These are phyloP conservation scores for Apiospora aurea DNA, from an alignment of 2,329 filamentous ascomycete species.

Conservation along the genomic window DNA sequence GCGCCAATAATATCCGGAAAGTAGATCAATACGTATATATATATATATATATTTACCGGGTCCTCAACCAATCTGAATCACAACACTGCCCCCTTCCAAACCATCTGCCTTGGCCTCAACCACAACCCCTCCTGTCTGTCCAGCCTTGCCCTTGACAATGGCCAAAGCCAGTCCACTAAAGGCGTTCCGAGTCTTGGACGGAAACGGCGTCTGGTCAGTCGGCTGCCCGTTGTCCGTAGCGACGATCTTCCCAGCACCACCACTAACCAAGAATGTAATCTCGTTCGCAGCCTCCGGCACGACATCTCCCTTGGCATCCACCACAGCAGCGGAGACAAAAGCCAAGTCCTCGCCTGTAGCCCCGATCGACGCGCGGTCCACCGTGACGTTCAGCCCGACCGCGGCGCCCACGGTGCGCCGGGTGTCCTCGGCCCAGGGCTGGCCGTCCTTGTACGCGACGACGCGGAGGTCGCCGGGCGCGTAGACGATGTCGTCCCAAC, in stretches of 20 bases:
- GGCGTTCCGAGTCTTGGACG: constrained; percentile 47
- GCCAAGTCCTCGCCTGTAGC: constrained; percentile 54
- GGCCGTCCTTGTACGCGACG: constrained; percentile 55
- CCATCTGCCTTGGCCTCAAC: constrained; percentile 27
- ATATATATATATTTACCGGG: too few species aligned
- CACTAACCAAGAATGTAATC: constrained; percentile 52
- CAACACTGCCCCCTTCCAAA: not conserved
- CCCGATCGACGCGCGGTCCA: constrained; percentile 48
- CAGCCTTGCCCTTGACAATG: constrained; percentile 44
- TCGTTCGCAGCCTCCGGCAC: constrained; percentile 51
- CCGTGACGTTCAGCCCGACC: constrained; percentile 45
- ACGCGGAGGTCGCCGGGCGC: constrained; percentile 55
- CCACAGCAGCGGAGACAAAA: constrained; percentile 53
- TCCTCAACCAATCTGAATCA: constrained; percentile 3
- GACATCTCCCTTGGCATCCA: constrained; percentile 50
- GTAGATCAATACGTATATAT: not conserved
- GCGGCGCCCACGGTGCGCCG: constrained; percentile 51
- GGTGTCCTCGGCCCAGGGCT: constrained; percentile 52
- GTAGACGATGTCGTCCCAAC: constrained; percentile 60
- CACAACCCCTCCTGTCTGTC: constrained; percentile 35
- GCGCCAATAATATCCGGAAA: too few species aligned
- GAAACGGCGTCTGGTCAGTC: constrained; percentile 52
- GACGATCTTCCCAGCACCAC: constrained; percentile 53
- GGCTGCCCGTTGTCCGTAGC: constrained; percentile 61
- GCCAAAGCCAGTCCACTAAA: constrained; percentile 50